Base-by-base conservation (phyloP, 441 rosid species). In the Croton setiger region DNA sequence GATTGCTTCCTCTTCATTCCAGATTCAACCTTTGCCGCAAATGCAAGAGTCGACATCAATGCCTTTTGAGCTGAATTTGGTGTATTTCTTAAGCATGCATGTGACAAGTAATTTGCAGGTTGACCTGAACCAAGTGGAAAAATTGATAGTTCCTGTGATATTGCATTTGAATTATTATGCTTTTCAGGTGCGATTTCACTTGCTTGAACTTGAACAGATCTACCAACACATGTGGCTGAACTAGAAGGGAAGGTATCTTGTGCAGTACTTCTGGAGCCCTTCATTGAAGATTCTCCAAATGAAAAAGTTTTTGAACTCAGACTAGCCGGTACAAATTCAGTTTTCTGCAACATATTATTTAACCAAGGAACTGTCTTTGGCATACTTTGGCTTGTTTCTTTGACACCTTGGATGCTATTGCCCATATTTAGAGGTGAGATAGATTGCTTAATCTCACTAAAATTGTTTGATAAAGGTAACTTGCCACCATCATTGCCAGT, bases 21-120 rank as follows among this genome's bases (percentile, higher is more conserved):
- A 17, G 87, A 78, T 69, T 87, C 92, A 2, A 82, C 74, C 75
- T 80, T 88, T 33, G 87, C 83, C 14, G 86, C 91, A 76, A 84
- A 82, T 70, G 86, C 87, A 37, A 85, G 76, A 3, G 94, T 84
- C 1, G 93, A 86, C 65, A 80, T 53, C 31, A 89, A 67, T 27
- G 90, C 81, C 78, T 75, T 81, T 72, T 74, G 90, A 63, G 79
- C 52, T 49, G 88, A 71, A 74, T 60, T 81, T 1, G 86, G 69
- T 54, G 77, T 76, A 63, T 64, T 78, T 67, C 64, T 82, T 54
- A 63, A 73, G 55, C 53, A 71, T 35, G 72, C 66, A 59, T 60
- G 72, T 61, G 44, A 68, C 37, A 65, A 67, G 66, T 55, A 33
- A 72, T 75, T 78, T 55, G 81, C 79, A 44, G 79, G 69, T 67